A percentile compares a stretch with the other conserved stretches of the same genome.
These are phyloP conservation scores for Podospora bellae-mahoneyi DNA, from an alignment of 495 filamentous ascomycete species.

Conservation along the genomic window DNA sequence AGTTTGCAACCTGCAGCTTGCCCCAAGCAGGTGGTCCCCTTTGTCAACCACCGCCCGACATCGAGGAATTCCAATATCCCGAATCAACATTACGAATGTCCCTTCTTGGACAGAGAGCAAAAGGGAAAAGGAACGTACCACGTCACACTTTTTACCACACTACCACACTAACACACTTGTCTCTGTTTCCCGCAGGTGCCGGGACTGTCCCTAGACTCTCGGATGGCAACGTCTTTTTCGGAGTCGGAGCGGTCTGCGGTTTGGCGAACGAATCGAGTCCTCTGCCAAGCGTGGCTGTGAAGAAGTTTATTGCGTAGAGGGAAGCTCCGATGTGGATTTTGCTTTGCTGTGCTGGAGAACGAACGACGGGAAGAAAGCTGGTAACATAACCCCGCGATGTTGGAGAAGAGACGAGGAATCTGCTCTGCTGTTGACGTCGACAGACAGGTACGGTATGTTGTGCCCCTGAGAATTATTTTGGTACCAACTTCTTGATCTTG, in stretches of 20 bases:
- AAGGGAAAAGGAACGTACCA: neutral
- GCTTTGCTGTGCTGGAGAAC: neutral
- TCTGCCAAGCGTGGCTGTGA: slow-evolving; percentile 4
- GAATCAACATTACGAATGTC: neutral
- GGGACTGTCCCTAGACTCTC: neutral
- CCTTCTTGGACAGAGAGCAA: neutral
- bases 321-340: neutral
- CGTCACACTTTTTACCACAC: neutral
- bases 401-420: neutral
- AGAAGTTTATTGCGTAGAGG: slow-evolving; percentile 1
- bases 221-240: slow-evolving; percentile 1
- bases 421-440: slow-evolving; percentile 1
- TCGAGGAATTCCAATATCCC: neutral
- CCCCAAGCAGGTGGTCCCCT: neutral
- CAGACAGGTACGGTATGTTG: neutral
- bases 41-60: neutral
- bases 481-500: neutral
- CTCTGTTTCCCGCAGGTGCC: neutral
- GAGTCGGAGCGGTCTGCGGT: slow-evolving; percentile 1
- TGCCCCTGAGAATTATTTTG: neutral
- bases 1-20: neutral
- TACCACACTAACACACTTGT: neutral
- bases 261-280: neutral
- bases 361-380: neutral
- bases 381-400: neutral